phyloP scores from a whole-genome alignment of 805 yeast genomes.

The Yarrowia yakushimensis region DNA sequence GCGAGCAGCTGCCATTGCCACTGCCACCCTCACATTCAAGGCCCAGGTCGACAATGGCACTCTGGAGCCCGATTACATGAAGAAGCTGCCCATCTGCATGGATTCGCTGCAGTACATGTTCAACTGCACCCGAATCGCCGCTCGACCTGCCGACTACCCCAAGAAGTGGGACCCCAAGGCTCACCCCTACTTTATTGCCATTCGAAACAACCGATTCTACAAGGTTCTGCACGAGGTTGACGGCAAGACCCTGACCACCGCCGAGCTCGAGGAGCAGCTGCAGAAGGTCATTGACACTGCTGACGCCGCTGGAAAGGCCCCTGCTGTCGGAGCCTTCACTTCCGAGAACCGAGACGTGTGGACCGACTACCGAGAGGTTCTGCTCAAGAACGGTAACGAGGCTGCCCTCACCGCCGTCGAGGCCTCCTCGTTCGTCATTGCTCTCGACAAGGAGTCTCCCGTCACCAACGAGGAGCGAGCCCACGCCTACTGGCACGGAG shows the following conservation, averaged over 20 bases:
- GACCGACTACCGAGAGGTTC: constrained; percentile 55
- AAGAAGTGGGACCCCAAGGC: constrained; percentile 39
- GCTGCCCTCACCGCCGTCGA: constrained; percentile 64
- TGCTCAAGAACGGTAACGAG: constrained; percentile 54
- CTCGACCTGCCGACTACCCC: constrained; percentile 28
- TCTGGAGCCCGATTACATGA: constrained; percentile 74
- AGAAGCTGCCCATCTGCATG: constrained; percentile 88
- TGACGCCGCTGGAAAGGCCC: constrained; percentile 43
- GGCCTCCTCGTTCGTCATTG: constrained; percentile 73
- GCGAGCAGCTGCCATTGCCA: constrained; percentile 73
- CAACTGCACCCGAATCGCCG: constrained; percentile 82
- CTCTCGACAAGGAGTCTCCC: constrained; percentile 72
- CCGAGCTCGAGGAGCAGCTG: constrained; percentile 51
- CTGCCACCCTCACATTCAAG: constrained; percentile 65
- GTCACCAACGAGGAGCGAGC: constrained; percentile 79
- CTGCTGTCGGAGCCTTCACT: constrained; percentile 75
- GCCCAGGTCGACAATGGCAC: constrained; percentile 63
- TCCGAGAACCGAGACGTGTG: constrained; percentile 83
- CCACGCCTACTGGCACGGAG: constrained; percentile 90
- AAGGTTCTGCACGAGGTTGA: constrained; percentile 49
- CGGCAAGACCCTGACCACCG: constrained; percentile 40
- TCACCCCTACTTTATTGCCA: constrained; percentile 61
- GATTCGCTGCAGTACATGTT: constrained; percentile 88
- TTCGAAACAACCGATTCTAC: constrained; percentile 74
- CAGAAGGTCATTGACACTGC: constrained; percentile 48